phyloP scores from a whole-genome alignment of 1,284 basidiomycete species.

The Ceratobasidium sp. region DNA sequence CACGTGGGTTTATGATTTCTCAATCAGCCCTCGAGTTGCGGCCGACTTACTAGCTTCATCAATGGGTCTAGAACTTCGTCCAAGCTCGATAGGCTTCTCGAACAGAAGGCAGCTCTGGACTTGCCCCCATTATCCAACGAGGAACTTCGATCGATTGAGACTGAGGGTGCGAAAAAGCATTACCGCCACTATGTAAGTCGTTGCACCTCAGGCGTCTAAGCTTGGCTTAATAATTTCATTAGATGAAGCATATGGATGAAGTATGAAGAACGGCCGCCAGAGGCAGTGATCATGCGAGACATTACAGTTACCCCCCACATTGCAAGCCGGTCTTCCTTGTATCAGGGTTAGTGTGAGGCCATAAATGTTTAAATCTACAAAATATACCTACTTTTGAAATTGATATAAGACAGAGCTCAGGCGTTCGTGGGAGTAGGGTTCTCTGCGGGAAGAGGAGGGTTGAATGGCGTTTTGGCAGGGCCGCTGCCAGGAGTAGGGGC shows the following conservation, averaged over 20 bases:
- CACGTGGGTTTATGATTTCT: conserved; percentile 22
- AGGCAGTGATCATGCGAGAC: background rate
- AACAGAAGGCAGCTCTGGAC: conserved; percentile 29
- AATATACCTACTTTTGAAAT: conserved; percentile 5
- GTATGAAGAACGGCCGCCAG: background rate
- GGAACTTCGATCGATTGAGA: conserved; percentile 25
- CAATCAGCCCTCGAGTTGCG: background rate
- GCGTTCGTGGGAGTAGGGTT: background rate
- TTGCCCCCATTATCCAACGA: conserved; percentile 33
- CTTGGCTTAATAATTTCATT: background rate
- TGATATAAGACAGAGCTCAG: background rate
- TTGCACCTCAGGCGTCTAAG: background rate
- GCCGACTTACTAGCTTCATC: background rate
- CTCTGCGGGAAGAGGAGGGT: background rate
- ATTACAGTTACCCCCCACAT: background rate
- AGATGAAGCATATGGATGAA: conserved; percentile 37
- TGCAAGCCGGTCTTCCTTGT: background rate
- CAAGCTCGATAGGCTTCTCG: conserved; percentile 35
- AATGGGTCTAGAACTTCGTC: conserved; percentile 33
- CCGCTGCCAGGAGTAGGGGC: conserved; percentile 1
- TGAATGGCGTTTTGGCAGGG: background rate
- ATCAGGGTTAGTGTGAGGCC: background rate
- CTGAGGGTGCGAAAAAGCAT: conserved; percentile 21
- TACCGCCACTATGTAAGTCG: conserved; percentile 32
- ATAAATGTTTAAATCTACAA: background rate